These are phyloP conservation scores for Backusella luteola DNA, from an alignment of 192 early-diverging fungal species.

Conservation along the genomic window DNA sequence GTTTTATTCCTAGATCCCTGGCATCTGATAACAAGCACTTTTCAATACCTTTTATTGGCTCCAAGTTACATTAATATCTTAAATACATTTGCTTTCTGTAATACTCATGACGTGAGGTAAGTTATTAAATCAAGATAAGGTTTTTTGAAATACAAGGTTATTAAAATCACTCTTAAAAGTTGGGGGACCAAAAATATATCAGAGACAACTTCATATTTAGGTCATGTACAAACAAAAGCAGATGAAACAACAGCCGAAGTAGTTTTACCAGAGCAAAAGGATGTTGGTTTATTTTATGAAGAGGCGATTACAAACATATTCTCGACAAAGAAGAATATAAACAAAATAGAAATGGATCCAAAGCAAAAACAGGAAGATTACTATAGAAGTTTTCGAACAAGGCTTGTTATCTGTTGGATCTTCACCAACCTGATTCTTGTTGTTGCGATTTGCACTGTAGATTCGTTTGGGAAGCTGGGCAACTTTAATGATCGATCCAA, in stretches of 20 bases:
- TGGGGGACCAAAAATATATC: constrained; percentile 97
- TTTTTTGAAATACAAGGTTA: background rate
- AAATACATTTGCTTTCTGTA: constrained; percentile 61
- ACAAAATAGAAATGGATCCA: constrained; percentile 52
- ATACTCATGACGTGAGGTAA: constrained; percentile 46
- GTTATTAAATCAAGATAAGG: too few species aligned
- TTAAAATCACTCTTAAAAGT: background rate
- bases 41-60: constrained; percentile 71
- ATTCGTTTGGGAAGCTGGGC: constrained; percentile 31
- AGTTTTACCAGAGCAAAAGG: constrained; percentile 72
- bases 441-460: constrained; percentile 55
- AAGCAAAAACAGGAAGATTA: constrained; percentile 69
- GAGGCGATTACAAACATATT: constrained; percentile 60
- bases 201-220: constrained; percentile 62
- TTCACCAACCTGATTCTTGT: constrained; percentile 71
- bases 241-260: constrained; percentile 69
- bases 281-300: constrained; percentile 80
- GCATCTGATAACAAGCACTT: constrained; percentile 73
- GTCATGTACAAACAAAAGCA: constrained; percentile 70
- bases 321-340: constrained; percentile 28
- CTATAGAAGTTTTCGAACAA: constrained; percentile 79
- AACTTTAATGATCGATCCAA: constrained; percentile 38
- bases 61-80: constrained; percentile 77
- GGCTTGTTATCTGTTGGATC: constrained; percentile 74
- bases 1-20: constrained; percentile 76